A percentile compares a stretch with the other conserved stretches of the same genome.
phyloP scores from a whole-genome alignment of 1,139 yeast species.

The Lipomyces yarrowii region DNA sequence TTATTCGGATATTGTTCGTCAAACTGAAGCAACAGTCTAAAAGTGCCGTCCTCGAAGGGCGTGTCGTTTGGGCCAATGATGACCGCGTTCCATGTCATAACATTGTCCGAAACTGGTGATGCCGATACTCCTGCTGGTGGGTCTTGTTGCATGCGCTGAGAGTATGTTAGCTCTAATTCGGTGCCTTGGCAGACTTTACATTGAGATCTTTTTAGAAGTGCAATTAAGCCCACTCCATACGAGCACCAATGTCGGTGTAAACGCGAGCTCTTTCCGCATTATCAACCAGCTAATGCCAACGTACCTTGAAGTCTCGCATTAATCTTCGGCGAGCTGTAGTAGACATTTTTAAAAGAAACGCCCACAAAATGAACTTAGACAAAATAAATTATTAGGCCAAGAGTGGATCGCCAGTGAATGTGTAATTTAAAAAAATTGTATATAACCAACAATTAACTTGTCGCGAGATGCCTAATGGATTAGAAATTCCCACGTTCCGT shows the following conservation, averaged over 20 bases:
- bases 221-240: not conserved
- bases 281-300: slow-evolving; percentile 37
- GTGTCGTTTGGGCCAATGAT: slow-evolving; percentile 98
- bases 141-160: slow-evolving; percentile 90
- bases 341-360: slow-evolving; percentile 59
- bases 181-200: not conserved
- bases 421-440: not conserved
- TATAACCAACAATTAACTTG: not conserved
- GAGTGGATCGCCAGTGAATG: not conserved
- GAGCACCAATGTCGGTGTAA: not conserved
- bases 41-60: slow-evolving; percentile 98
- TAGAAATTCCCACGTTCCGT: not conserved
- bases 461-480: not conserved
- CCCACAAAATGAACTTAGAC: not conserved
- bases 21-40: slow-evolving; percentile 79
- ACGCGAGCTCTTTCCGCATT: not conserved
- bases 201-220: not conserved
- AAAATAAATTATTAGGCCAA: not conserved
- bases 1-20: slow-evolving; percentile 98
- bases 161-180: slow-evolving; percentile 4
- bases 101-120: slow-evolving; percentile 94
- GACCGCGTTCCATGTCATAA: slow-evolving; percentile 97
- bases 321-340: slow-evolving; percentile 97
- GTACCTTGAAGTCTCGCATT: slow-evolving; percentile 94
- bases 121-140: slow-evolving; percentile 99